Percentiles rank a stretch among this genome's conserved stretches.
These are phyloP conservation scores for Adansonia grandidieri DNA, from an alignment of 441 rosid species.

Conservation along the genomic window DNA sequence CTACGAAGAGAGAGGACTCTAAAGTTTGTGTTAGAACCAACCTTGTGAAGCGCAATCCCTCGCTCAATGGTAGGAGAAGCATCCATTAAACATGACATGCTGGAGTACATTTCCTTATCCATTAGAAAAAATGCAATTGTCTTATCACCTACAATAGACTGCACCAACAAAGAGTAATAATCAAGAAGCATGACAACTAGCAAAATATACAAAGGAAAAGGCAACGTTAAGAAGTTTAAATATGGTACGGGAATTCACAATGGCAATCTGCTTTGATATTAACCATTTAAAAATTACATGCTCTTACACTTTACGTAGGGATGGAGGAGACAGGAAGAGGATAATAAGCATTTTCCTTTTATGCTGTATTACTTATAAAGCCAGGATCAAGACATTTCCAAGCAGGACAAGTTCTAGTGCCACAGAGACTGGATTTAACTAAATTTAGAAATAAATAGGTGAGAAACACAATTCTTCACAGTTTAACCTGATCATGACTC, in stretches of 20 bases:
- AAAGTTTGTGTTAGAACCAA: constrained; percentile 32
- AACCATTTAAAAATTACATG: not conserved
- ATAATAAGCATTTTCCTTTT: constrained; percentile 5
- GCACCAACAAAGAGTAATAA: constrained; percentile 30
- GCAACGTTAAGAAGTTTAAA: not conserved
- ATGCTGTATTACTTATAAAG: not conserved
- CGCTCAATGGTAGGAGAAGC: constrained; percentile 64
- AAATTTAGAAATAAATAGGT: constrained; percentile 22
- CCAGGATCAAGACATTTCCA: not conserved
- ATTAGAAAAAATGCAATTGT: constrained; percentile 71
- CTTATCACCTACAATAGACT: constrained; percentile 90
- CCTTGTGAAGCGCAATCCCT: constrained; percentile 88
- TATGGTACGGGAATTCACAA: not conserved
- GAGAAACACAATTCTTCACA: constrained; percentile 17
- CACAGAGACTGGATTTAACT: constrained; percentile 1
- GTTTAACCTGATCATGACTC: constrained; percentile 83
- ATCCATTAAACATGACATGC: constrained; percentile 74
- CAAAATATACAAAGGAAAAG: constrained; percentile 7
- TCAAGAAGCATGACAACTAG: constrained; percentile 17
- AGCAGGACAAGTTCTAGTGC: not conserved
- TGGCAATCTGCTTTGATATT: constrained; percentile 15
- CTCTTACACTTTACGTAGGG: not conserved
- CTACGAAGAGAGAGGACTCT: constrained; percentile 7
- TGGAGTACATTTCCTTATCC: constrained; percentile 81
- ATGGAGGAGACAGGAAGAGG: constrained; percentile 1